These are phyloP conservation scores for Phaeosphaeria sp. DNA, from an alignment of 2,329 filamentous ascomycete genomes.

Conservation along the genomic window DNA sequence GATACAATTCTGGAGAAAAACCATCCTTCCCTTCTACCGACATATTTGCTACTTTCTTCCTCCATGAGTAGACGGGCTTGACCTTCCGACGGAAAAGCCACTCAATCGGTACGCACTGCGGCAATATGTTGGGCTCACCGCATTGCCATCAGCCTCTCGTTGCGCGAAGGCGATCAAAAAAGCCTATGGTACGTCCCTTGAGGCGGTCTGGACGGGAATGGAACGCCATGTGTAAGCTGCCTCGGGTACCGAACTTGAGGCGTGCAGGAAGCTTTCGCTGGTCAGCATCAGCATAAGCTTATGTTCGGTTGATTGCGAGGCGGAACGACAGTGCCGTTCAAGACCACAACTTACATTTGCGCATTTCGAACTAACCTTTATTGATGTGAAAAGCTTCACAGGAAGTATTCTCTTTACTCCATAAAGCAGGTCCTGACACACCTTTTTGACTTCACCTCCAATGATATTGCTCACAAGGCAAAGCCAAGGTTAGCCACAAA, in stretches of 20 bases:
- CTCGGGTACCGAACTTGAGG: not conserved
- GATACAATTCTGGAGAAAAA: no score
- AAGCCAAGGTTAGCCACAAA: not conserved
- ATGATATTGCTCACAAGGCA: not conserved
- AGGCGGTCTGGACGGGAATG: not conserved
- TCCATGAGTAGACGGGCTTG: not conserved
- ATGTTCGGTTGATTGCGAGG: not conserved
- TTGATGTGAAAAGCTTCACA: not conserved
- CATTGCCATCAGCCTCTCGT: not conserved
- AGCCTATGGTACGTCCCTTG: not conserved
- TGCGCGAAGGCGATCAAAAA: not conserved
- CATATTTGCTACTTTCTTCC: no score
- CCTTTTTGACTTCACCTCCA: not conserved
- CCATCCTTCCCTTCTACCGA: no score
- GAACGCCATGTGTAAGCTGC: not conserved
- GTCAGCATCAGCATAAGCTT: not conserved
- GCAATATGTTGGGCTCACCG: not conserved
- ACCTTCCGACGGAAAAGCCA: not conserved
- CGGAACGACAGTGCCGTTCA: not conserved
- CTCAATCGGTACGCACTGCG: not conserved
- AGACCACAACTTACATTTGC: not conserved
- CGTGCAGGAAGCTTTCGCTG: not conserved
- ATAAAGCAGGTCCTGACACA: not conserved
- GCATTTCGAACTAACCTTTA: not conserved
- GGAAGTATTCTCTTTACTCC: not conserved